phyloP scores from a whole-genome alignment of 805 yeast genomes.

The Suhomyces sp. region DNA sequence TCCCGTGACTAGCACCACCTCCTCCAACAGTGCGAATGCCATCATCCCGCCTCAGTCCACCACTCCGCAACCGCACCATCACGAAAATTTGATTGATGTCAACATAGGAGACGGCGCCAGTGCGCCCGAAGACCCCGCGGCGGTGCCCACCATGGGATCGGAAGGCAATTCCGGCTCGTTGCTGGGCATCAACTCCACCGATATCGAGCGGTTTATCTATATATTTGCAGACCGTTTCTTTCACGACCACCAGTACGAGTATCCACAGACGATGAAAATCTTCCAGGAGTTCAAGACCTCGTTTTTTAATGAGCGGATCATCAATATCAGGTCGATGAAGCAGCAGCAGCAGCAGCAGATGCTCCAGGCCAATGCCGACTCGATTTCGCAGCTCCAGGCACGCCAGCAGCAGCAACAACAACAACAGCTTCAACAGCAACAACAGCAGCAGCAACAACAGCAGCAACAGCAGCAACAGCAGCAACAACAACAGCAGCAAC shows the following conservation, averaged over 20 bases:
- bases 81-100: constrained; percentile 1
- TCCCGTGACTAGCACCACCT: not conserved
- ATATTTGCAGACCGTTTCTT: constrained; percentile 43
- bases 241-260: constrained; percentile 38
- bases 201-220: constrained; percentile 39
- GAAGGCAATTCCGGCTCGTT: constrained; percentile 4
- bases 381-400: constrained; percentile 2
- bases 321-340: constrained; percentile 19
- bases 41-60: constrained; percentile 2
- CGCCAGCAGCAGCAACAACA: constrained; percentile 6
- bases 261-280: constrained; percentile 41
- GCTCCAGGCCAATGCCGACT: not conserved
- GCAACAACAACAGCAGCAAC: constrained; percentile 4
- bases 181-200: constrained; percentile 15
- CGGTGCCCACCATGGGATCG: not conserved
- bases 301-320: constrained; percentile 39
- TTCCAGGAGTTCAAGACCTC: constrained; percentile 44
- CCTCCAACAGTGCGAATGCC: not conserved
- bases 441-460: constrained; percentile 5
- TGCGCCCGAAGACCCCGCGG: not conserved
- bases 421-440: constrained; percentile 4
- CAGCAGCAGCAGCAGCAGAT: constrained; percentile 3
- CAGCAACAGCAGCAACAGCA: constrained; percentile 2
- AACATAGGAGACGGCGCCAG: not conserved
- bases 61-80: constrained; percentile 5